These are phyloP conservation scores for Oenanthe javanica DNA, from an alignment of 140 eudicot genomes.

Conservation along the genomic window DNA sequence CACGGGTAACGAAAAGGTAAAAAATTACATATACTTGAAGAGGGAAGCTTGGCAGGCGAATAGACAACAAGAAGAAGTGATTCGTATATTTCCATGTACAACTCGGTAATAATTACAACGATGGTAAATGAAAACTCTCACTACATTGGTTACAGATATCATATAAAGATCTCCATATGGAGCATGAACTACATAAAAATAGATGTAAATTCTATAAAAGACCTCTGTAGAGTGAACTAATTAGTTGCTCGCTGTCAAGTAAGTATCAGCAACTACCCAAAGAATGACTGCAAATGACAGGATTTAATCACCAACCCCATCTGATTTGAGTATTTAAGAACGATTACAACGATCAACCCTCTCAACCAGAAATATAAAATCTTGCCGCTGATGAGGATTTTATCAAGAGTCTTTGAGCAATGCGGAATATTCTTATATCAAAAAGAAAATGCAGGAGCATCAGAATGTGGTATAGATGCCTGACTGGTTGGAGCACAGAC, in stretches of 20 bases:
- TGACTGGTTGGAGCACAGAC: slow-evolving; percentile 78
- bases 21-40: no score
- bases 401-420: not conserved
- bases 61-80: not conserved
- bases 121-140: not conserved
- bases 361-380: not conserved
- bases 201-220: not conserved
- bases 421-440: not conserved
- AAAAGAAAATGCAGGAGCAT: not conserved
- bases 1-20: no score
- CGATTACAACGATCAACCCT: not conserved
- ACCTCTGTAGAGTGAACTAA: not conserved
- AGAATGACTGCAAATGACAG: not conserved
- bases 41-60: no score
- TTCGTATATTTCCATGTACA: not conserved
- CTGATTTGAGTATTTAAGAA: not conserved
- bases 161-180: not conserved
- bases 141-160: not conserved
- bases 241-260: not conserved
- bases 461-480: slow-evolving; percentile 35
- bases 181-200: not conserved
- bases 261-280: not conserved
- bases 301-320: not conserved
- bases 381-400: not conserved
- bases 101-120: not conserved